A percentile compares a stretch with the other conserved stretches of the same genome.
Conservation (phyloP, 306 rosid species). For the Purshia tridentata region DNA sequence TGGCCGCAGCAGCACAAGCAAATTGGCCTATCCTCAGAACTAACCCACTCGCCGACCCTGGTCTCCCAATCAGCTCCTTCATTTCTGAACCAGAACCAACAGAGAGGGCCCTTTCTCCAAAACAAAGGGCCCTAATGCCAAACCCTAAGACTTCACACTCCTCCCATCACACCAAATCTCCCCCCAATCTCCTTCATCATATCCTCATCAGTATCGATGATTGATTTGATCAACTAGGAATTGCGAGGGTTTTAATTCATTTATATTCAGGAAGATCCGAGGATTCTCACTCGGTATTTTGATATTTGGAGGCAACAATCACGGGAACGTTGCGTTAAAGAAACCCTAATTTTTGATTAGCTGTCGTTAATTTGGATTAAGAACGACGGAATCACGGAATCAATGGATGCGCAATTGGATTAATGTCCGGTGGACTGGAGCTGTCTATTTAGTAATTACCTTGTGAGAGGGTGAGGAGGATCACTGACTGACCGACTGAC, state of each 20-base stretch:
- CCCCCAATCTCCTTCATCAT: constrained; percentile 1
- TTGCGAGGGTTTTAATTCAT: background rate
- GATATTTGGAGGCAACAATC: background rate
- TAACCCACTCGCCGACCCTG: constrained; percentile 75
- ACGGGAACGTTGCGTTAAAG: background rate
- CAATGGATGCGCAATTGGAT: background rate
- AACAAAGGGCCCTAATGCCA: constrained; percentile 22
- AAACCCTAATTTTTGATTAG: background rate
- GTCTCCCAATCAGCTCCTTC: constrained; percentile 70
- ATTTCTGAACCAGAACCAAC: constrained; percentile 31
- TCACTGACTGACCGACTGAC: background rate
- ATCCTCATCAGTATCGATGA: no score
- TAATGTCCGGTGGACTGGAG: background rate
- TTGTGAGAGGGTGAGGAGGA: background rate
- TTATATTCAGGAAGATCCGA: background rate
- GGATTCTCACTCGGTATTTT: background rate
- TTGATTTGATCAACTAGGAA: no score
- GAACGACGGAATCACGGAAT: background rate
- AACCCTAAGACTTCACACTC: constrained; percentile 45
- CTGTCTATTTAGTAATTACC: background rate
- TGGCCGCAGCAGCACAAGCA: constrained; percentile 69
- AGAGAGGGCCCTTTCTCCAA: constrained; percentile 26
- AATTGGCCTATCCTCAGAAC: constrained; percentile 74
- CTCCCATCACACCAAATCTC: constrained; percentile 21
- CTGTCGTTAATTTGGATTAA: background rate